Evolutionary conservation across 306 rosid genomes (phyloP), one percentile per base, ranked within the genome.

Genomic region (Cucumis hystrix): DNA sequence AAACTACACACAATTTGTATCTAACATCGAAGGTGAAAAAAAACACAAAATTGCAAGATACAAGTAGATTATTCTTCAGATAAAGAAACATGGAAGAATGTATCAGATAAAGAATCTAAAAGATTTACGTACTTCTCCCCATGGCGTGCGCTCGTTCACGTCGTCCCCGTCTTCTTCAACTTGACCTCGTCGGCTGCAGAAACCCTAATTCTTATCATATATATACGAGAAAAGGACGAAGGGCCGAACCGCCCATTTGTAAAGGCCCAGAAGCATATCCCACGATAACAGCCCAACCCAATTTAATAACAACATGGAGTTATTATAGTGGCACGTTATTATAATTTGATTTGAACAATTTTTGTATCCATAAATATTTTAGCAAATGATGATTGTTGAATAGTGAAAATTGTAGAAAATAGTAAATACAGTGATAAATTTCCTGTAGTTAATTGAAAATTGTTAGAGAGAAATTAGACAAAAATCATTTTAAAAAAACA

Each of bases 41-140:
- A 43, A 1, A 6, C 18, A 18, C 5, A 43, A 7, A 69, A 69
- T 45, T 23, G 4, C 39, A 11, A 43, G 1, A 7, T 17, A 21
- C 75, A 13, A 43, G 35, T 41, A 41, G 54, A 67, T 40, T 40
- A 20, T 2, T 67, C 33, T 4, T 41, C 56, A 11, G 30, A 10
- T 30, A 41, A n/a, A n/a, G 18, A 30, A 68, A 68, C 37, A 41
- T 12, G 35, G n/a, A 43, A 43, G 37, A 68, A 20, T 0, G 14
- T 2, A 40, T 67, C 20, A 67, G 74, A 67, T 2, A 7, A 45
- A 69, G 13, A 69, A 69, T 6, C 57, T 5, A 12, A 45, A 69
- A 45, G 7, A 23, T 43, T 40, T n/a, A n/a, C 57, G 39, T 69
- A 69, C 75, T 69, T 69, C 75, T 69, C 12, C 75, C 75, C 75